Percentiles rank a stretch among this genome's conserved stretches.
Evolutionary conservation across 306 rosid species (phyloP).

Genomic region (Castanea crenata): DNA sequence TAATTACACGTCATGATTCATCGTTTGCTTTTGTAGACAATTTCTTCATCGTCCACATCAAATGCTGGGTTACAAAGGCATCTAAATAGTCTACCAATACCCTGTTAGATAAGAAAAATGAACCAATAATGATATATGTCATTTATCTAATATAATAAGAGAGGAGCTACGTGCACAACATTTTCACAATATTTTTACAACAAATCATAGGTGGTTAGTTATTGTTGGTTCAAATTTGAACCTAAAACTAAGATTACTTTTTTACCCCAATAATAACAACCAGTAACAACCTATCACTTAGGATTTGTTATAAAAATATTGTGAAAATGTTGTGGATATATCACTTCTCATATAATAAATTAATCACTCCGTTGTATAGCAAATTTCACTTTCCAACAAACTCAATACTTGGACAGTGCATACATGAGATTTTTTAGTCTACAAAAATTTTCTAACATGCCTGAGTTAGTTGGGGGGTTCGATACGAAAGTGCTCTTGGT

Average conservation of each 20-base stretch:
- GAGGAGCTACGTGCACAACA: too few relatives aligned
- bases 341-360: neutral
- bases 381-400: too few relatives aligned
- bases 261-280: too few relatives aligned
- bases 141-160: neutral
- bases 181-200: too few relatives aligned
- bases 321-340: too few relatives aligned
- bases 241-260: too few relatives aligned
- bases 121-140: neutral
- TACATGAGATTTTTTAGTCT: neutral
- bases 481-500: slow-evolving; percentile 57
- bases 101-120: slow-evolving; percentile 37
- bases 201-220: too few relatives aligned
- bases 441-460: slow-evolving; percentile 31
- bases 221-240: too few relatives aligned
- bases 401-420: neutral
- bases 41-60: slow-evolving; percentile 92
- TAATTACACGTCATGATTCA: neutral
- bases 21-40: slow-evolving; percentile 77
- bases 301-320: too few relatives aligned
- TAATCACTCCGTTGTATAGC: neutral
- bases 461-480: slow-evolving; percentile 85
- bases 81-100: slow-evolving; percentile 87
- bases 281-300: too few relatives aligned
- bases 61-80: slow-evolving; percentile 99